Conservation (phyloP, 306 rosid species). For the Cicer arietinum region DNA sequence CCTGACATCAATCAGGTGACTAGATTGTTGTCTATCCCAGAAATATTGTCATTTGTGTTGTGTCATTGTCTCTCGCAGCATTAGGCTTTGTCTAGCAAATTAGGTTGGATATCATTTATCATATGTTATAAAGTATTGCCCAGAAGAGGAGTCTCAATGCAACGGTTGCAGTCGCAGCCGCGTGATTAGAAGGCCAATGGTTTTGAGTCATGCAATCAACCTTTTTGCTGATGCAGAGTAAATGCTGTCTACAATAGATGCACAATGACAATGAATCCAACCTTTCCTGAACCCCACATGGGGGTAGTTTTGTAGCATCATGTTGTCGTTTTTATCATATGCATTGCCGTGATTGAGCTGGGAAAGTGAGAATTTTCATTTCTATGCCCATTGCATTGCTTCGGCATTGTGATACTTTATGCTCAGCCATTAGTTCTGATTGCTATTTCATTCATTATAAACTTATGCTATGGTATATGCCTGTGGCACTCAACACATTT, state of each 20-base stretch:
- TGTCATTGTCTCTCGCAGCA: slow-evolving; percentile 2
- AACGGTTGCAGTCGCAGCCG: background rate
- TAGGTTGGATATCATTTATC: slow-evolving; percentile 8
- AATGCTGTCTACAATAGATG: background rate
- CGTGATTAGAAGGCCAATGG: background rate
- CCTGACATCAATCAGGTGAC: slow-evolving; percentile 7
- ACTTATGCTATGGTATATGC: background rate
- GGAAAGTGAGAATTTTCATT: slow-evolving; percentile 12
- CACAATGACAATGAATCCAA: background rate
- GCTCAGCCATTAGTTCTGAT: slow-evolving; percentile 1
- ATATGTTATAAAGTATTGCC: background rate
- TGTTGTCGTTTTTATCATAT: background rate
- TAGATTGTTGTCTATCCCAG: slow-evolving; percentile 27
- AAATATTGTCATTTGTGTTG: slow-evolving; percentile 16
- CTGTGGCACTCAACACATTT: background rate
- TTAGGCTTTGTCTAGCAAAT: slow-evolving; percentile 23
- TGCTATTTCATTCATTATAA: slow-evolving; percentile 20
- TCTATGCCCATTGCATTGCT: background rate
- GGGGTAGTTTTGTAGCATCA: background rate
- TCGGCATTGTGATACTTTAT: slow-evolving; percentile 30
- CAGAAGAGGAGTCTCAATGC: background rate
- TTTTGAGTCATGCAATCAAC: background rate
- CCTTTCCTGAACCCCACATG: background rate
- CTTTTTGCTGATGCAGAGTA: background rate
- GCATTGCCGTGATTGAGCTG: background rate